Evolutionary conservation across 2,329 filamentous ascomycete species (phyloP), one percentile per base, ranked within the genome.

Genomic region (Penicillium sp.): DNA sequence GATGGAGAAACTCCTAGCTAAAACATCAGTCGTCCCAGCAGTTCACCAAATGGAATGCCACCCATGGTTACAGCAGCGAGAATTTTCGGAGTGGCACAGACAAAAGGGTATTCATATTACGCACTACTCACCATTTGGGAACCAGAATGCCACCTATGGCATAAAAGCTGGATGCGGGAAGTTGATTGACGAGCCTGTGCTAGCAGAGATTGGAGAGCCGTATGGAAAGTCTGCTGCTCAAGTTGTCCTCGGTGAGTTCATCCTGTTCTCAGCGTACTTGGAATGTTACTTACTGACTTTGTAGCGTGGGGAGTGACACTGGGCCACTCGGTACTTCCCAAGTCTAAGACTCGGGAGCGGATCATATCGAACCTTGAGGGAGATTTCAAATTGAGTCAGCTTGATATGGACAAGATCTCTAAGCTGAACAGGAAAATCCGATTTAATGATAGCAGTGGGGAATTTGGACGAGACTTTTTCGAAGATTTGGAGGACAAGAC

Each of bases 381-480:
- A 10, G 83, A 86, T 67, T 89, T 90, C 70, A 81, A 83, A 66
- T 76, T 90, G 26, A 78, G 80, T 1, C 64, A 69, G 0, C 82
- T 82, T 50, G 87, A 90, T 65, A 72, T 88, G 64, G 72, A 81
- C 67, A 83, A 80, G 72, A 82, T 86, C 51, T 74, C 78, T 39
- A 66, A 60, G 0, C 75, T 88, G 21, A 84, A 88, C 67, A 85
- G 82, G 74, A 87, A 87, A 72, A 46, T 86, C 62, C 75, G 86
- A 43, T 87, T 88, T 67, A 88, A 87, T 55, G 85, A 88, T 67
- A 80, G 84, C 4, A 82, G 78, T 44, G 73, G 67, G 7, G 75
- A 72, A 23, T 88, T 88, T 73, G 80, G 83, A 3, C 84, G 81
- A 70, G 74, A 84, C 8, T 86, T 87, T 62, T 88, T 84, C 62